Percentiles rank a stretch among this genome's conserved stretches.
These are phyloP conservation scores for Ustilago loliicola DNA, from an alignment of 1,284 basidiomycete species.

Conservation along the genomic window DNA sequence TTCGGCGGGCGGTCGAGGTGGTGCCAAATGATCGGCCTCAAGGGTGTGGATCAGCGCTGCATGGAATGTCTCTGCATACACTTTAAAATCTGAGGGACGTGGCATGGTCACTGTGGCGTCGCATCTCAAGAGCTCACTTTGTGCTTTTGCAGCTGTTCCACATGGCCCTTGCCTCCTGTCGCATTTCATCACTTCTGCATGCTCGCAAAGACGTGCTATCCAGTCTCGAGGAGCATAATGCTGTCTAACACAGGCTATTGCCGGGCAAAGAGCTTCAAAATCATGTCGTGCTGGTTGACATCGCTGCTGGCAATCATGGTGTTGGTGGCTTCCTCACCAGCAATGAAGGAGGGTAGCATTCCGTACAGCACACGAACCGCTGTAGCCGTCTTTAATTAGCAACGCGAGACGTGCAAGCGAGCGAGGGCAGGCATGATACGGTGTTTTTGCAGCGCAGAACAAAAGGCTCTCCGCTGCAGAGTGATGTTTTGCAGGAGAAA, in stretches of 20 bases:
- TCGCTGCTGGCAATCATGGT: too few relatives aligned
- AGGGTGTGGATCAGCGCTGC: slow-evolving; percentile 1
- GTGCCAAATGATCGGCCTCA: not conserved
- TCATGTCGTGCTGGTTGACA: too few relatives aligned
- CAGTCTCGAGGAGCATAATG: not conserved
- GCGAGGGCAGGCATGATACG: not conserved
- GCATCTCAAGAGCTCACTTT: not conserved
- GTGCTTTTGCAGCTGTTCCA: not conserved
- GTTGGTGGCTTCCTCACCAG: too few relatives aligned
- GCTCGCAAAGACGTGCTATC: not conserved
- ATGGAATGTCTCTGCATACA: not conserved
- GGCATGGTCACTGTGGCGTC: not conserved
- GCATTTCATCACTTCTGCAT: not conserved
- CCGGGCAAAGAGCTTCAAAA: too few relatives aligned
- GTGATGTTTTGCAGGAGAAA: slow-evolving; percentile 11
- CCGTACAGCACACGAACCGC: not conserved
- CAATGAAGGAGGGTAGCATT: too few relatives aligned
- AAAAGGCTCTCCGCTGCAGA: not conserved
- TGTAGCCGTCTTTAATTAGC: slow-evolving; percentile 3
- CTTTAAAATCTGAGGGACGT: not conserved
- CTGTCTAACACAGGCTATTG: not conserved
- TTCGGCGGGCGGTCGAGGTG: too few relatives aligned
- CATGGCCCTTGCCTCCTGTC: not conserved
- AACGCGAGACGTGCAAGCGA: slow-evolving; percentile 4
- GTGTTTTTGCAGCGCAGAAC: slow-evolving; percentile 1